Base-by-base conservation (phyloP, 225 moss, liverwort and hornwort genomes). In the Polytrichum formosum region DNA sequence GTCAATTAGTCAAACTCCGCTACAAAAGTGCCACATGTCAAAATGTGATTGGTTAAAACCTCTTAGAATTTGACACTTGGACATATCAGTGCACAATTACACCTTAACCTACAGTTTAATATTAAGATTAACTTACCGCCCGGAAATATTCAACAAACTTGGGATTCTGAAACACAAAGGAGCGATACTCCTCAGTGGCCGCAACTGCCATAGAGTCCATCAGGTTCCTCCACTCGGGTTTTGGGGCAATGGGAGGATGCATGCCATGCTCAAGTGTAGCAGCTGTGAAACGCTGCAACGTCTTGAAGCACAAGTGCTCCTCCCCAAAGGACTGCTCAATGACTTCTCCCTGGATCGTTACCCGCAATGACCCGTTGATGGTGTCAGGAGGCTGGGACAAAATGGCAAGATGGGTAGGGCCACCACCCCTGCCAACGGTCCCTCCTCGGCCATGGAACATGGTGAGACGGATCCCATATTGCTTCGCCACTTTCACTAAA, bases 401-500 rank as follows among this genome's bases (percentile, higher is more conserved):
- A 30, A 97, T 97, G 70, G 96, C 96, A 56, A 97, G 82, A 77
- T 97, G 96, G 0, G 96, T 97, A 7, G 96, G 96, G 7, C 96
- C 96, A 54, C 96, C 96, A 27, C 96, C 96, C 54, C 96, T 70
- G 26, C 96, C 96, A 0, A 97, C 96, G 0, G 96, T 97, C 5
- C 96, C 96, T 66, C 96, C 96, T 19, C 96, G 91, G 16, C 96
- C 96, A 28, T 96, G 96, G 73, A 96, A 96, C 76, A 96, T 96
- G 5, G 96, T 96, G 37, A 96, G 81, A 5, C 90, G 89, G 53
- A 96, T 83, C 7, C 90, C 93, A 26, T 77, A 91, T 66, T 89
- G 56, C 72, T 96, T 93, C 10, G 96, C 96, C 46, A 96, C 93
- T 76, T 89, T 93, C 30, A 96, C 96, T 1, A 96, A 75, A 86